Percentiles rank a stretch among this genome's conserved stretches.
Conservation (phyloP, 306 rosid genomes). For the Citrullus mucosospermus region DNA sequence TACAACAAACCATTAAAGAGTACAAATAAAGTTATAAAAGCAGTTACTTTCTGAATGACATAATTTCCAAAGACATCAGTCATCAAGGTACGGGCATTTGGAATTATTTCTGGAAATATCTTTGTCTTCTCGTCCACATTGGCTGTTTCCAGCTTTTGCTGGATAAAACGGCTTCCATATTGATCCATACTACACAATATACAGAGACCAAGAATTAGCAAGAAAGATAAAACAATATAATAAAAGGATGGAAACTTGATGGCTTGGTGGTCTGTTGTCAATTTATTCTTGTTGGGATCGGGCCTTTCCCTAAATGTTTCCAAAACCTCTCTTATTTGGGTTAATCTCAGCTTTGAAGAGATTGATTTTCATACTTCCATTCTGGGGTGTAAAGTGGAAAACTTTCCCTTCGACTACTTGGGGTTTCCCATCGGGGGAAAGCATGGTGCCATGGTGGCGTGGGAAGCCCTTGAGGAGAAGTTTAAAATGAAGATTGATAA, state of each 20-base stretch:
- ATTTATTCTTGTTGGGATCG: no score
- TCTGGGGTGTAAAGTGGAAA: no score
- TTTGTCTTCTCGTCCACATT: slow-evolving; percentile 56
- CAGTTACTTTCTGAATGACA: slow-evolving; percentile 84
- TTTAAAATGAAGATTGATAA: no score
- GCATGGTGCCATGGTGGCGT: no score
- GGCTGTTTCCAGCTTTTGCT: slow-evolving; percentile 87
- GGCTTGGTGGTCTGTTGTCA: no score
- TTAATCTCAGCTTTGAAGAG: no score
- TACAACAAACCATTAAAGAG: not conserved
- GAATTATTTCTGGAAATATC: slow-evolving; percentile 81
- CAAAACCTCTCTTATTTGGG: no score
- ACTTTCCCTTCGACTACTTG: no score
- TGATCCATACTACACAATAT: slow-evolving; percentile 75
- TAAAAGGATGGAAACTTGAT: not conserved
- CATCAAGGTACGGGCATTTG: slow-evolving; percentile 83
- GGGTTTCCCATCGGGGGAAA: no score
- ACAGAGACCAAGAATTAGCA: slow-evolving; percentile 10
- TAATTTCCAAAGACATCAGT: slow-evolving; percentile 96
- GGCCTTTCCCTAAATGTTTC: no score
- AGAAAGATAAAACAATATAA: slow-evolving; percentile 3
- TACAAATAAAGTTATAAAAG: slow-evolving; percentile 13
- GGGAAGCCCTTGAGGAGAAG: no score
- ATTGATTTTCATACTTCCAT: no score
- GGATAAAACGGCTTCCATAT: slow-evolving; percentile 98